Evolutionary conservation across 2,329 filamentous ascomycete species (phyloP).

Genomic region (Xylaria sp.): DNA sequence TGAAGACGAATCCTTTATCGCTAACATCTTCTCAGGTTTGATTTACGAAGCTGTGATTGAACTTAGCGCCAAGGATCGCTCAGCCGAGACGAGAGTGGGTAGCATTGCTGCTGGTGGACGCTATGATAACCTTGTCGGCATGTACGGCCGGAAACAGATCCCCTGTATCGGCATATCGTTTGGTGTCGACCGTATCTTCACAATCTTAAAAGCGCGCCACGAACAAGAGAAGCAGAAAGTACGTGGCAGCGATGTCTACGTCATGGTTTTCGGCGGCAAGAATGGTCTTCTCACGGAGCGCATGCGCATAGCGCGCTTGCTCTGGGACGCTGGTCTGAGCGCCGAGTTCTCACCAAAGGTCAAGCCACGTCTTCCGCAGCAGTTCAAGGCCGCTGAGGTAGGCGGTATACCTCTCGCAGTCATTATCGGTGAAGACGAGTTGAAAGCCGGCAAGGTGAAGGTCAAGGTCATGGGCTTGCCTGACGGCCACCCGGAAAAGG

Average conservation of each 20-base stretch:
- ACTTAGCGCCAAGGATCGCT: conserved; percentile 61
- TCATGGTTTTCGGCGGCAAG: conserved; percentile 94
- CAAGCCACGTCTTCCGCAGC: conserved; percentile 85
- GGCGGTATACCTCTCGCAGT: conserved; percentile 83
- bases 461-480: conserved; percentile 78
- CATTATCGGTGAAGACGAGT: conserved; percentile 89
- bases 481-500: conserved; percentile 87
- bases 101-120: conserved; percentile 77
- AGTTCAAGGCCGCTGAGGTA: conserved; percentile 89
- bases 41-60: conserved; percentile 79
- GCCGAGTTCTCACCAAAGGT: conserved; percentile 89
- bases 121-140: conserved; percentile 78
- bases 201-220: conserved; percentile 73
- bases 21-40: conserved; percentile 43
- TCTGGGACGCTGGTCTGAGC: conserved; percentile 91
- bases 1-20: neutral
- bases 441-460: conserved; percentile 81
- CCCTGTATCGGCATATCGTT: conserved; percentile 82
- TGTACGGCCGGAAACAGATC: conserved; percentile 76
- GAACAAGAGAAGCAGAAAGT: conserved; percentile 47
- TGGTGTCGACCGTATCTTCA: conserved; percentile 80
- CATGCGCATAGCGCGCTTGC: conserved; percentile 74
- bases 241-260: conserved; percentile 71
- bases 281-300: conserved; percentile 81
- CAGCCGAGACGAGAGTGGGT: conserved; percentile 74